Evolutionary conservation across 2,329 filamentous ascomycete species (phyloP).

Genomic region (Penicillium sp.): DNA sequence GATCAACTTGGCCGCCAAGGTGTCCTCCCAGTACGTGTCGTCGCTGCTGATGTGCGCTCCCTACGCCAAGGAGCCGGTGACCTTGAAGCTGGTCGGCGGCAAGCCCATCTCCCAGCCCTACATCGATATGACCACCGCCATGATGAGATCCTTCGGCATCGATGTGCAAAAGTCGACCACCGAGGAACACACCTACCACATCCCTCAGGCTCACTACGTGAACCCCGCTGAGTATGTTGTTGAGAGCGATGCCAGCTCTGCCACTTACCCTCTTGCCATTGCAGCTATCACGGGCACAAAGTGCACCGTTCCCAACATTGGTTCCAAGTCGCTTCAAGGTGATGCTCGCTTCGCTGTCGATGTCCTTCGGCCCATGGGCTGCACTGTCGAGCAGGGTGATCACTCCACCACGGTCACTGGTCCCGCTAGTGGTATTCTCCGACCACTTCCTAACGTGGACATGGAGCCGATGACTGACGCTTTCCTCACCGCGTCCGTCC

Average conservation of each 20-base stretch:
- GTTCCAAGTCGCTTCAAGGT: conserved; percentile 83
- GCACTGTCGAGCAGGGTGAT: conserved; percentile 75
- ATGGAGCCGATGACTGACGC: conserved; percentile 99
- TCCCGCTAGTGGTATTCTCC: conserved; percentile 67
- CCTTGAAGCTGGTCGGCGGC: conserved; percentile 82
- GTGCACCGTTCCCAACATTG: conserved; percentile 95
- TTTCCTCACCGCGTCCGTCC: conserved; percentile 88
- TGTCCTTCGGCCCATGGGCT: conserved; percentile 89
- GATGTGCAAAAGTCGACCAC: conserved; percentile 68
- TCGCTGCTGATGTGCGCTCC: conserved; percentile 95
- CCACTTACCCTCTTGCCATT: conserved; percentile 89
- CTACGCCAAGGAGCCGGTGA: conserved; percentile 91
- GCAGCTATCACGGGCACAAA: conserved; percentile 94
- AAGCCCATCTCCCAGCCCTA: conserved; percentile 96
- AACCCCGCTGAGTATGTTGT: conserved; percentile 85
- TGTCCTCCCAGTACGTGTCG: conserved; percentile 98
- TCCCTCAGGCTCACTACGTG: conserved; percentile 75
- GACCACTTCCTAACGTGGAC: conserved; percentile 75
- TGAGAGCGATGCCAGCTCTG: conserved; percentile 96
- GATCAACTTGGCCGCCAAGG: conserved; percentile 88
- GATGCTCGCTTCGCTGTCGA: conserved; percentile 92
- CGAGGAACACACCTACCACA: conserved; percentile 88
- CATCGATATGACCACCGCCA: conserved; percentile 97
- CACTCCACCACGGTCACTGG: conserved; percentile 90
- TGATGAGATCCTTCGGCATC: conserved; percentile 93